A percentile compares a stretch with the other conserved stretches of the same genome.
Evolutionary conservation across 2,329 filamentous ascomycete species (phyloP).

Genomic region (Aureobasidium zeae): DNA sequence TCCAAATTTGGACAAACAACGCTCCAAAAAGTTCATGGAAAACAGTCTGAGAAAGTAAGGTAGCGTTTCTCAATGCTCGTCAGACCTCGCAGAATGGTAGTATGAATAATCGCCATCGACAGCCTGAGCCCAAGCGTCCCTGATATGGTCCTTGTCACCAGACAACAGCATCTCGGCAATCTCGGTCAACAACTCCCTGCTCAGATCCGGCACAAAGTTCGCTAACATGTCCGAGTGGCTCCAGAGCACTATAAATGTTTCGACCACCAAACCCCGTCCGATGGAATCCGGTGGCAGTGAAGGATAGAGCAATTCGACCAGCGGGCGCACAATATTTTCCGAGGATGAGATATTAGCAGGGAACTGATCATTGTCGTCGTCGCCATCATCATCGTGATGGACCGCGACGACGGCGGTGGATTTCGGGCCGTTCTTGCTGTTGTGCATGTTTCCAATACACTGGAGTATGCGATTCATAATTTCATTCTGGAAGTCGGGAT

Average conservation of each 20-base stretch:
- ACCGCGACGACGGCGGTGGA: background rate
- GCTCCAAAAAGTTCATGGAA: no score
- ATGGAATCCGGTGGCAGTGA: constrained; percentile 13
- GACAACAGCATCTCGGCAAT: constrained; percentile 15
- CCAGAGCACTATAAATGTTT: constrained; percentile 15
- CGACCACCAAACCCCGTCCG: constrained; percentile 12
- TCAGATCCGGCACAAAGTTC: constrained; percentile 13
- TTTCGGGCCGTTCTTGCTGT: background rate
- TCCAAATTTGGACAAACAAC: no score
- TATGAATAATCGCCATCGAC: constrained; percentile 15
- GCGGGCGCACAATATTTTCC: constrained; percentile 11
- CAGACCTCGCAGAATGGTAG: constrained; percentile 14
- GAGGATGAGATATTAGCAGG: constrained; percentile 1
- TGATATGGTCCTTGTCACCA: constrained; percentile 15
- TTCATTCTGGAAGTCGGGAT: constrained; percentile 14
- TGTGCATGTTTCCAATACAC: constrained; percentile 14
- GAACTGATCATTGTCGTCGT: background rate
- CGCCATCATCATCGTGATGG: no score
- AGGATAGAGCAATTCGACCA: constrained; percentile 12
- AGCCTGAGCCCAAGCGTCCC: constrained; percentile 15
- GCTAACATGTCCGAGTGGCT: constrained; percentile 13
- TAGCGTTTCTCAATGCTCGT: constrained; percentile 9
- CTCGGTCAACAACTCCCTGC: constrained; percentile 11
- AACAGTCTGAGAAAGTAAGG: background rate
- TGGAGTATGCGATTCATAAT: constrained; percentile 15